Evolutionary conservation across 768 basidiomycete species (phyloP).

Genomic region (Termitomyces sp.): DNA sequence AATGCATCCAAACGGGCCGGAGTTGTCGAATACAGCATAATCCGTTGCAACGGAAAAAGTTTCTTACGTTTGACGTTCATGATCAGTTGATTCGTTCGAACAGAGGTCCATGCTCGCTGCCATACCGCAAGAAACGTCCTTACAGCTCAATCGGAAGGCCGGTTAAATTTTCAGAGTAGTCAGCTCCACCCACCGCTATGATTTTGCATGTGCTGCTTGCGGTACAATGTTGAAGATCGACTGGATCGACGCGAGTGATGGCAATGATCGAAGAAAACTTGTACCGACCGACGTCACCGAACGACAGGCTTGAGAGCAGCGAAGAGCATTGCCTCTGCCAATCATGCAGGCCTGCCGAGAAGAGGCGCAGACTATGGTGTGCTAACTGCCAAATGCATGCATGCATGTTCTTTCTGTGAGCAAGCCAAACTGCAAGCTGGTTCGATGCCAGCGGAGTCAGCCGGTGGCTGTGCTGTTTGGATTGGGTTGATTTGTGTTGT

Average conservation of each 20-base stretch:
- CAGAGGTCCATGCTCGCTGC: neutral
- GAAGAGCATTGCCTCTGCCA: neutral
- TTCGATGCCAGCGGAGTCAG: neutral
- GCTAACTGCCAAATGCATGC: neutral
- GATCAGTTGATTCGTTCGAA: neutral
- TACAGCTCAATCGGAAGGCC: neutral
- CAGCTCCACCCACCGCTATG: neutral
- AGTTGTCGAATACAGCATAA: neutral
- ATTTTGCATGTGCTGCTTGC: neutral
- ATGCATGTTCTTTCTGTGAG: neutral
- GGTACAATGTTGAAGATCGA: neutral
- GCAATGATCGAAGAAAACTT: neutral
- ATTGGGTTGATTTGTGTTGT: slow-evolving; percentile 4
- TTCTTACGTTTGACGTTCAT: neutral
- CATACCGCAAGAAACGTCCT: neutral
- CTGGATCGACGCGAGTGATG: neutral
- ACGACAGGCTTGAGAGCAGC: neutral
- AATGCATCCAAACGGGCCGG: neutral
- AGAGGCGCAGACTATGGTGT: neutral
- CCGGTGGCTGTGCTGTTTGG: slow-evolving; percentile 15
- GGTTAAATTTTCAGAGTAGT: neutral
- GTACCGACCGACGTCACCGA: neutral
- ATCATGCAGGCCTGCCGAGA: neutral
- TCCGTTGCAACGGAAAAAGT: neutral
- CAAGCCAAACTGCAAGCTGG: neutral